Evolutionary conservation across 306 rosid species (phyloP), one percentile per base, ranked within the genome.

Genomic region (Senna tora): DNA sequence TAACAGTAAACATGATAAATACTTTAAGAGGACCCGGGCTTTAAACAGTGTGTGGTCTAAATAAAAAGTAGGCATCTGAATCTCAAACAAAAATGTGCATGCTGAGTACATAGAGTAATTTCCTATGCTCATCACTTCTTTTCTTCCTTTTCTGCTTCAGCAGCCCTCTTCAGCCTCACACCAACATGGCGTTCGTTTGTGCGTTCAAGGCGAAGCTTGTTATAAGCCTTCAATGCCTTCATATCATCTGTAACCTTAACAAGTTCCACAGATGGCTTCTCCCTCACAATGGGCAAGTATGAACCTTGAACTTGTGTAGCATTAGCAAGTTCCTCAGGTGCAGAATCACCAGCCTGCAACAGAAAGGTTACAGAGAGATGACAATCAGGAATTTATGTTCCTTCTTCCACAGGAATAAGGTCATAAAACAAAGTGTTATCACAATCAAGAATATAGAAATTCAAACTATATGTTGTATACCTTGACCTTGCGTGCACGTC

Each of bases 91-190:
- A 75, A 58, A 21, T 56, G 71, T 32, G 17, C 57, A 50, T 16
- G 51, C 3, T 60, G 75, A 32, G 20, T 6, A 69, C 1, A 15
- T 22, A 33, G 33, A 51, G 22, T 14, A 32, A 25, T 64, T 63
- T 62, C 50, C 8, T 53, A 53, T 65, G 59, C 17, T 62, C 67
- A 32, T 78, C 65, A 89, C 71, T 89, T 89, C 83, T 87, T 87
- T 8, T 87, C 96, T 74, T 89, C 92, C 74, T 89, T 89, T 60
- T 87, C 96, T 3, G 92, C 92, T 71, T 89, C 92, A 0, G 90
- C 90, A 5, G 90, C 96, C 65, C 13, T 87, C 83, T 89, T 89
- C 62, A 75, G 38, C 51, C 96, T 77, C 30, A 80, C 92, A 68
- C 96, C 92, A 39, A 69, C 46, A 41, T 87, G 90, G 15, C 87